A percentile compares a stretch with the other conserved stretches of the same genome.
phyloP scores from a whole-genome alignment of 1,284 basidiomycete species.

The Trametes sp. region DNA sequence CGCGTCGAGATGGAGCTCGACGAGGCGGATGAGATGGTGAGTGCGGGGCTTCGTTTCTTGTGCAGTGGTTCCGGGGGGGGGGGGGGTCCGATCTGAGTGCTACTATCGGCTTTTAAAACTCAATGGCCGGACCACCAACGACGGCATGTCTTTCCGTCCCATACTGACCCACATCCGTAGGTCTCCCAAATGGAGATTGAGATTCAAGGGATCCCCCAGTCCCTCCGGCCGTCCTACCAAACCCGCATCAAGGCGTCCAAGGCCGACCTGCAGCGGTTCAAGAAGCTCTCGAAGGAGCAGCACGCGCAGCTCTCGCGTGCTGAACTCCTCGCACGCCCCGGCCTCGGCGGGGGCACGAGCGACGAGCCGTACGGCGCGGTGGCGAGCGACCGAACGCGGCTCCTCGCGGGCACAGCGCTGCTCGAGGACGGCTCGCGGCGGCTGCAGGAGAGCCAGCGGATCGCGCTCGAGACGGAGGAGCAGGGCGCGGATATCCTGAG shows the following conservation, averaged over 20 bases:
- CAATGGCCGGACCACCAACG: too few species aligned
- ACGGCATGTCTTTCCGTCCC: too few species aligned
- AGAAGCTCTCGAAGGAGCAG: constrained; percentile 78
- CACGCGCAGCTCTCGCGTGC: constrained; percentile 65
- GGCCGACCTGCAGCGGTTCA: constrained; percentile 74
- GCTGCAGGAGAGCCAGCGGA: constrained; percentile 89
- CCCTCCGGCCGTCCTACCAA: constrained; percentile 79
- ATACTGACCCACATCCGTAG: too few species aligned
- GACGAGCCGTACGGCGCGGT: constrained; percentile 83
- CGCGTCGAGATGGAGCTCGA: constrained; percentile 95
- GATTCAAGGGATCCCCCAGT: constrained; percentile 94
- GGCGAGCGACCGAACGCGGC: constrained; percentile 75
- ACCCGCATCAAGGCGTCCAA: constrained; percentile 78
- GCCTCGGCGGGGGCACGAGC: constrained; percentile 51
- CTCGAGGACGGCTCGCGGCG: constrained; percentile 84
- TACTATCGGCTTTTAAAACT: too few species aligned
- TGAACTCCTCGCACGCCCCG: constrained; percentile 61
- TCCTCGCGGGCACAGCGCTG: constrained; percentile 77
- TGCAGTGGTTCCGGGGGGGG: too few species aligned
- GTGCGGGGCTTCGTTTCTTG: neutral
- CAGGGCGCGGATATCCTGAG: constrained; percentile 93
- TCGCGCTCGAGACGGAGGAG: constrained; percentile 96
- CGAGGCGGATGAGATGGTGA: constrained; percentile 97
- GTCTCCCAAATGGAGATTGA: constrained; percentile 99
- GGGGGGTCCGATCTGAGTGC: too few species aligned